phyloP scores from a whole-genome alignment of 306 rosid genomes.

The Rosa rugosa region DNA sequence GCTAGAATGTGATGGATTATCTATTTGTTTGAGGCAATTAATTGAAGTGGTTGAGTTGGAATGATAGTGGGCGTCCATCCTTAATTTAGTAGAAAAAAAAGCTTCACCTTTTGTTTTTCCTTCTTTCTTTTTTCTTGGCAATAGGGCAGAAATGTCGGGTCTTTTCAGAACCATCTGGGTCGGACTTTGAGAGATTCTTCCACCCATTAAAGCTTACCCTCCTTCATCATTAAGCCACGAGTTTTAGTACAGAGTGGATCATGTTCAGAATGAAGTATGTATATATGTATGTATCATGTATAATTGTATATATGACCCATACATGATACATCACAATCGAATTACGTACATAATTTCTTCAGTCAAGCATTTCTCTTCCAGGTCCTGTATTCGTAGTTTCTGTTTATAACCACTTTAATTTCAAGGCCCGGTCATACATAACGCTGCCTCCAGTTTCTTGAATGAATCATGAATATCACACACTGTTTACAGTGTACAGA shows the following conservation, averaged over 20 bases:
- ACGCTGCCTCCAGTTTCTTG: not conserved
- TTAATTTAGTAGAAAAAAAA: constrained; percentile 50
- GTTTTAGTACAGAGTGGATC: not conserved
- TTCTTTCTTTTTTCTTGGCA: constrained; percentile 40
- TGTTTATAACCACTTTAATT: not conserved
- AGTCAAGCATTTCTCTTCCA: not conserved
- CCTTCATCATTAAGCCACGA: constrained; percentile 22
- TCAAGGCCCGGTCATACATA: not conserved
- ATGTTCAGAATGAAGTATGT: not conserved
- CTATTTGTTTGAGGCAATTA: not conserved
- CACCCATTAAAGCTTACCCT: constrained; percentile 24
- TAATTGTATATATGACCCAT: not conserved
- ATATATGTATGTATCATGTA: not conserved
- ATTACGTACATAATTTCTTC: not conserved
- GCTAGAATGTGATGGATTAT: constrained; percentile 1
- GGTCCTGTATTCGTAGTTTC: not conserved
- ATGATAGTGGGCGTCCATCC: constrained; percentile 88
- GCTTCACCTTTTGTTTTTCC: constrained; percentile 27
- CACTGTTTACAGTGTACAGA: not conserved
- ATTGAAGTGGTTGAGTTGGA: constrained; percentile 38
- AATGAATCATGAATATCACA: not conserved
- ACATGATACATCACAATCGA: not conserved
- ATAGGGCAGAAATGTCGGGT: constrained; percentile 70
- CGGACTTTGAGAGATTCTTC: constrained; percentile 42
- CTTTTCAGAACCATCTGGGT: constrained; percentile 47